A percentile compares a stretch with the other conserved stretches of the same genome.
Conservation (phyloP, 2,329 filamentous ascomycete genomes). For the Penicillium hesseltinei region DNA sequence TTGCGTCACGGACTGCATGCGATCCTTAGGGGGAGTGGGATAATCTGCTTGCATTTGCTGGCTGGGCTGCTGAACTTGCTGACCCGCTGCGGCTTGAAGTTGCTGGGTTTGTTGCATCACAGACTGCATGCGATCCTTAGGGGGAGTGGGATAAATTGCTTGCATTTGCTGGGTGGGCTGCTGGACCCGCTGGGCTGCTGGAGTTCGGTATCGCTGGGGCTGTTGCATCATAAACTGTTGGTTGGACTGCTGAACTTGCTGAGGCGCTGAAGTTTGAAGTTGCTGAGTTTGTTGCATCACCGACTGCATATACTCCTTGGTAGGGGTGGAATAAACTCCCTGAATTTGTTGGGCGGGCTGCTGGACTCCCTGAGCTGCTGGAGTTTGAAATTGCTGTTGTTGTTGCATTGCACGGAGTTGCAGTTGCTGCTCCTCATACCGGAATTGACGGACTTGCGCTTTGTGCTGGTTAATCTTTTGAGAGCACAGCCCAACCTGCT, state of each 20-base stretch:
- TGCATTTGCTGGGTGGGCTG: neutral
- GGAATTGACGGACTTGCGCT: neutral
- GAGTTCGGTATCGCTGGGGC: too few species aligned
- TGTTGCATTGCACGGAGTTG: neutral
- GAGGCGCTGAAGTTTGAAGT: neutral
- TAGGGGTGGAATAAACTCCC: neutral
- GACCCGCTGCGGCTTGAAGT: neutral
- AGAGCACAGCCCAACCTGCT: neutral
- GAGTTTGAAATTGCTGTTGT: neutral
- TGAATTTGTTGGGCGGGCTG: neutral
- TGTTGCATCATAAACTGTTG: neutral
- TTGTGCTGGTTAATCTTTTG: neutral
- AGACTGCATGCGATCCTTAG: neutral
- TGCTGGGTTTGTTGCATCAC: neutral
- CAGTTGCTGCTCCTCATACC: neutral
- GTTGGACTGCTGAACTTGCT: neutral
- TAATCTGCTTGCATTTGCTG: neutral
- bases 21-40: neutral
- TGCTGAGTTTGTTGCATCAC: neutral
- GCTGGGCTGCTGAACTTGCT: neutral
- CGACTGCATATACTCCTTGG: neutral
- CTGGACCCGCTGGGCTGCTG: too few species aligned
- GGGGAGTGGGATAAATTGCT: neutral
- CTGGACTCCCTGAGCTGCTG: neutral
- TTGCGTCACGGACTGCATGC: neutral